Conservation (phyloP, 2,329 filamentous ascomycete species). For the Camptophora hylomeconis region DNA sequence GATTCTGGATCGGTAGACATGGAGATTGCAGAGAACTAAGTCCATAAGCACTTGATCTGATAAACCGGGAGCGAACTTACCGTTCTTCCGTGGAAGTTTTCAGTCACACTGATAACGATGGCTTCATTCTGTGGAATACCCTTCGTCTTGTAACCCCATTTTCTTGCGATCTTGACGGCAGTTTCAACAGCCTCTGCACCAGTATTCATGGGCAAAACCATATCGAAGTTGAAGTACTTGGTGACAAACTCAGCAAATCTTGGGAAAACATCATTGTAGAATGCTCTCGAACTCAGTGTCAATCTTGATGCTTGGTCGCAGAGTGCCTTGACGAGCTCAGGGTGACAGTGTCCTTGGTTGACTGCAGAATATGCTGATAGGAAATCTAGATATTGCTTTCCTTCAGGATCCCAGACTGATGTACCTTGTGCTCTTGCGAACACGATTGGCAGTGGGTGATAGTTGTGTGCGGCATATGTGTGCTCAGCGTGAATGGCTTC, state of each 20-base stretch:
- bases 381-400: conserved; percentile 91
- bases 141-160: conserved; percentile 98
- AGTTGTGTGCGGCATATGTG: conserved; percentile 90
- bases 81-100: conserved; percentile 95
- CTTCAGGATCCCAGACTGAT: conserved; percentile 94
- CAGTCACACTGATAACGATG: conserved; percentile 66
- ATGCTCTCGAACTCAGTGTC: conserved; percentile 85
- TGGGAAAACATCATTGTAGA: conserved; percentile 97
- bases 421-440: conserved; percentile 75
- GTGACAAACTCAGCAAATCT: conserved; percentile 89
- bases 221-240: conserved; percentile 82
- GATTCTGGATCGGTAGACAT: conserved; percentile 93
- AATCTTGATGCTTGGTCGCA: conserved; percentile 78
- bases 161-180: conserved; percentile 86
- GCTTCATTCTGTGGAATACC: conserved; percentile 74
- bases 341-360: conserved; percentile 97
- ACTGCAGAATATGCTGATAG: conserved; percentile 95
- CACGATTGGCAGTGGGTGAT: conserved; percentile 90
- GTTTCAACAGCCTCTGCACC: conserved; percentile 95
- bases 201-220: conserved; percentile 97
- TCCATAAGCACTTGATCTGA: conserved; percentile 10
- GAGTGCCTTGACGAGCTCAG: conserved; percentile 82
- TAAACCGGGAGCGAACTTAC: conserved; percentile 38
- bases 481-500: conserved; percentile 70
- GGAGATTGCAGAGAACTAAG: conserved; percentile 80